A percentile compares a stretch with the other conserved stretches of the same genome.
Conservation (phyloP, 495 filamentous ascomycete species). For the Jackrogersella multiformis region DNA sequence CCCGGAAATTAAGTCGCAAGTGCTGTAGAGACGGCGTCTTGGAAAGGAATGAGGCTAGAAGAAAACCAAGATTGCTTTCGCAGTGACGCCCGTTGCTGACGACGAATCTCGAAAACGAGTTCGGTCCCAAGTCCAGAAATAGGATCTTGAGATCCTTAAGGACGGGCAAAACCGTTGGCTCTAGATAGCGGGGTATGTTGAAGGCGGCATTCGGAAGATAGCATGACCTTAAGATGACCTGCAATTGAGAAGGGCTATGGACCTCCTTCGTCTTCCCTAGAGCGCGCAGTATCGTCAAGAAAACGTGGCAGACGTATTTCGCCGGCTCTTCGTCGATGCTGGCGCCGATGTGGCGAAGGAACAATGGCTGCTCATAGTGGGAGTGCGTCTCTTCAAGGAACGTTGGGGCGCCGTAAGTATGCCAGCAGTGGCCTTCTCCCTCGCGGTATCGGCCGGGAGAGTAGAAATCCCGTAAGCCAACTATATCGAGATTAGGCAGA, state of each 20-base stretch:
- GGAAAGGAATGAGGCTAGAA: slow-evolving; percentile 39
- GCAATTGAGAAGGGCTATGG: slow-evolving; percentile 40
- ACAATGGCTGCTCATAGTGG: slow-evolving; percentile 2
- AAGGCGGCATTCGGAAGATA: slow-evolving; percentile 45
- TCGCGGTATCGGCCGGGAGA: slow-evolving; percentile 38
- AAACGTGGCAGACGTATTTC: slow-evolving; percentile 29
- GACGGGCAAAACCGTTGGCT: slow-evolving; percentile 39
- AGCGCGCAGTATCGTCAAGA: slow-evolving; percentile 46
- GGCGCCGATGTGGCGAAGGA: background rate
- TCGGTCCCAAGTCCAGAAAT: slow-evolving; percentile 46
- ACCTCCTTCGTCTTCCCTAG: slow-evolving; percentile 40
- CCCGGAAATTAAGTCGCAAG: slow-evolving; percentile 46
- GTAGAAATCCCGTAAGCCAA: slow-evolving; percentile 61
- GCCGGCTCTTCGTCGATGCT: background rate
- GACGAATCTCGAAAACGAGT: background rate
- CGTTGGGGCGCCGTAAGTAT: slow-evolving; percentile 50
- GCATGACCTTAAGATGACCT: slow-evolving; percentile 49
- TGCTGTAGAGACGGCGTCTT: slow-evolving; percentile 42
- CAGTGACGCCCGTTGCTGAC: background rate
- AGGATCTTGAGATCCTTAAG: slow-evolving; percentile 49
- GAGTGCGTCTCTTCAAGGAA: slow-evolving; percentile 23
- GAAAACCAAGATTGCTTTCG: slow-evolving; percentile 13
- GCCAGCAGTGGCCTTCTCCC: slow-evolving; percentile 18
- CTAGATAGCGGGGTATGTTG: slow-evolving; percentile 46
- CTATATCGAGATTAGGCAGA: slow-evolving; percentile 55